A percentile compares a stretch with the other conserved stretches of the same genome.
phyloP scores from a whole-genome alignment of 2,329 filamentous ascomycete genomes.

The Microdochium bolleyi region DNA sequence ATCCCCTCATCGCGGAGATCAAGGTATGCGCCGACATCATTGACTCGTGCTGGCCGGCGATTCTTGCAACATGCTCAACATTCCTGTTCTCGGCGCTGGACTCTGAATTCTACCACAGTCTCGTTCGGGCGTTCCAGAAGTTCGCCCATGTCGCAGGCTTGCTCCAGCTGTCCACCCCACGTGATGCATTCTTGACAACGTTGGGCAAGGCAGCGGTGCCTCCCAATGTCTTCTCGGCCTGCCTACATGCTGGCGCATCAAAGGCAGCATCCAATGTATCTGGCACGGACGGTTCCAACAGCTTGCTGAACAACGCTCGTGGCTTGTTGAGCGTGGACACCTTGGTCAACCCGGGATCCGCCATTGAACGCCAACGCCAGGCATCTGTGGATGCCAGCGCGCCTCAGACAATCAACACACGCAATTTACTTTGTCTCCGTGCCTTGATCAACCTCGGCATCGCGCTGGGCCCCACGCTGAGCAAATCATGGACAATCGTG shows the following conservation, averaged over 20 bases:
- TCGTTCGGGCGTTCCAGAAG: constrained; percentile 90
- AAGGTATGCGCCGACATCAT: constrained; percentile 75
- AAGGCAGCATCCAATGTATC: constrained; percentile 33
- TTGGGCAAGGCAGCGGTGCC: constrained; percentile 90
- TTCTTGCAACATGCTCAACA: constrained; percentile 89
- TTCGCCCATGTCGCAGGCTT: constrained; percentile 92
- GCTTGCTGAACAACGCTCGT: constrained; percentile 64
- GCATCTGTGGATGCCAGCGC: constrained; percentile 46
- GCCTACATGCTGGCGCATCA: constrained; percentile 39
- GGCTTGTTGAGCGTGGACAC: constrained; percentile 68
- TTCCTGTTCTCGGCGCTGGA: constrained; percentile 90
- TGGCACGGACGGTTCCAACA: constrained; percentile 40
- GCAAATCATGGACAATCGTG: constrained; percentile 81
- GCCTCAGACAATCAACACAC: constrained; percentile 60
- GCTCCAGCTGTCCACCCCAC: constrained; percentile 72
- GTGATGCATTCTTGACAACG: constrained; percentile 92
- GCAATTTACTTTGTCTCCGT: constrained; percentile 83
- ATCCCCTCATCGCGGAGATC: constrained; percentile 64
- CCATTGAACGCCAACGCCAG: constrained; percentile 51
- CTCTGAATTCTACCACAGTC: constrained; percentile 83
- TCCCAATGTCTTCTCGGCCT: constrained; percentile 62
- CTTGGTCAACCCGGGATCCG: constrained; percentile 50
- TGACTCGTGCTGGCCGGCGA: constrained; percentile 89
- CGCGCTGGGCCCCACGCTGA: constrained; percentile 80
- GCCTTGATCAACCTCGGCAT: constrained; percentile 94